A percentile compares a stretch with the other conserved stretches of the same genome.
Evolutionary conservation across 257 asterid genomes (phyloP).

Genomic region (Schizonepeta tenuifolia): DNA sequence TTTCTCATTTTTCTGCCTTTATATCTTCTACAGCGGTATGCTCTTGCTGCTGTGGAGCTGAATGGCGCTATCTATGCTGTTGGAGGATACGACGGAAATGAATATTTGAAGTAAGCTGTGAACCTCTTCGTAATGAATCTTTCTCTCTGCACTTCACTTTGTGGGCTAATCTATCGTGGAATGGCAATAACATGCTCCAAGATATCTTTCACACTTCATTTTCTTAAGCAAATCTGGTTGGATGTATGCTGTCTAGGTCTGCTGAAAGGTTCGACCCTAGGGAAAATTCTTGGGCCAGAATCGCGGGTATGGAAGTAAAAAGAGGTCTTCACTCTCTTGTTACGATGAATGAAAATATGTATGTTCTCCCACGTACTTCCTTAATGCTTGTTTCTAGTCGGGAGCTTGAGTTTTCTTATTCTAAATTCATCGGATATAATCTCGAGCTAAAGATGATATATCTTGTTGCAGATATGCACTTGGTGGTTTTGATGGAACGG

Average conservation of each 20-base stretch:
- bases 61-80: slow-evolving; percentile 81
- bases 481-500: slow-evolving; percentile 73
- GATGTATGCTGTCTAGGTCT: slow-evolving; percentile 51
- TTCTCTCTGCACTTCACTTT: not conserved
- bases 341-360: slow-evolving; percentile 72
- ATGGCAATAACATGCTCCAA: not conserved
- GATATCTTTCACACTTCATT: not conserved
- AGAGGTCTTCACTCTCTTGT: slow-evolving; percentile 79
- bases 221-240: slow-evolving; percentile 22
- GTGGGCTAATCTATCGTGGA: not conserved
- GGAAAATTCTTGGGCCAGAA: slow-evolving; percentile 76
- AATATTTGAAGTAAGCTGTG: slow-evolving; percentile 70
- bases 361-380: slow-evolving; percentile 29
- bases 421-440: not conserved
- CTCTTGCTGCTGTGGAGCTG: slow-evolving; percentile 78
- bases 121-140: slow-evolving; percentile 12
- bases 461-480: slow-evolving; percentile 60
- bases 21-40: slow-evolving; percentile 58
- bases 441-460: slow-evolving; percentile 14
- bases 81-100: slow-evolving; percentile 73
- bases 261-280: slow-evolving; percentile 93
- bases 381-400: slow-evolving; percentile 2
- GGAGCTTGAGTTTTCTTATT: not conserved
- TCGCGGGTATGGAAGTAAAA: slow-evolving; percentile 55
- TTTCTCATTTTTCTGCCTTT: slow-evolving; percentile 22